Evolutionary conservation across 805 yeast species (phyloP).

Genomic region (Nakazawaea wyomingensis): DNA sequence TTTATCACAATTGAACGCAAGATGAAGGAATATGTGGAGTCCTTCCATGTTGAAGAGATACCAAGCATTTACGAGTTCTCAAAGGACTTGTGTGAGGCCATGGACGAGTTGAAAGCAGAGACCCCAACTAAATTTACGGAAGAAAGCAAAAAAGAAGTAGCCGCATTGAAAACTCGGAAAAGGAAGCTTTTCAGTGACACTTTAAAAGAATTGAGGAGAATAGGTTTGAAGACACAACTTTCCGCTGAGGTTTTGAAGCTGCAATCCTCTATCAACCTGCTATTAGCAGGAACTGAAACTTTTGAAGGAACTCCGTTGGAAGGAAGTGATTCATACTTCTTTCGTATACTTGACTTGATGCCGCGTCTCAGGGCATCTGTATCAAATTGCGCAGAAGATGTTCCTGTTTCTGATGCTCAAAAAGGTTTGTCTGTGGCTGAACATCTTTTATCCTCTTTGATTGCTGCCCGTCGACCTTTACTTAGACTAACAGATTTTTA

Average conservation of each 20-base stretch:
- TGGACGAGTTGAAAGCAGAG: conserved; percentile 61
- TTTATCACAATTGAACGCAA: conserved; percentile 45
- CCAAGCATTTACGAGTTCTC: conserved; percentile 56
- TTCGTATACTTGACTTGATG: conserved; percentile 67
- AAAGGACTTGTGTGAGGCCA: conserved; percentile 45
- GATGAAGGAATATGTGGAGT: conserved; percentile 43
- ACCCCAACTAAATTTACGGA: conserved; percentile 72
- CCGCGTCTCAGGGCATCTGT: conserved; percentile 74
- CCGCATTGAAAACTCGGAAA: conserved; percentile 78
- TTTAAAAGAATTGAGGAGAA: conserved; percentile 62
- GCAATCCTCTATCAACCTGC: conserved; percentile 57
- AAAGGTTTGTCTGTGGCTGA: conserved; percentile 76
- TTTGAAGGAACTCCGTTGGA: conserved; percentile 34
- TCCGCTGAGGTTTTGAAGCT: conserved; percentile 60
- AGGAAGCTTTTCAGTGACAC: conserved; percentile 71
- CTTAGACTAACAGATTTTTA: conserved; percentile 22
- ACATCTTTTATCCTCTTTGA: conserved; percentile 55
- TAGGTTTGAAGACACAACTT: conserved; percentile 69
- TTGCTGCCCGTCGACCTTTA: conserved; percentile 48
- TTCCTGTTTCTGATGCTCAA: conserved; percentile 68
- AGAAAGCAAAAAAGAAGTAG: conserved; percentile 65
- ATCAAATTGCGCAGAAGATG: conserved; percentile 58
- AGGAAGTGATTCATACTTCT: conserved; percentile 51
- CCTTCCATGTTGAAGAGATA: conserved; percentile 22
- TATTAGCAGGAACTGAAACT: conserved; percentile 51